Evolutionary conservation across 106 monocot genomes (phyloP).

Genomic region (Allium cepa): DNA sequence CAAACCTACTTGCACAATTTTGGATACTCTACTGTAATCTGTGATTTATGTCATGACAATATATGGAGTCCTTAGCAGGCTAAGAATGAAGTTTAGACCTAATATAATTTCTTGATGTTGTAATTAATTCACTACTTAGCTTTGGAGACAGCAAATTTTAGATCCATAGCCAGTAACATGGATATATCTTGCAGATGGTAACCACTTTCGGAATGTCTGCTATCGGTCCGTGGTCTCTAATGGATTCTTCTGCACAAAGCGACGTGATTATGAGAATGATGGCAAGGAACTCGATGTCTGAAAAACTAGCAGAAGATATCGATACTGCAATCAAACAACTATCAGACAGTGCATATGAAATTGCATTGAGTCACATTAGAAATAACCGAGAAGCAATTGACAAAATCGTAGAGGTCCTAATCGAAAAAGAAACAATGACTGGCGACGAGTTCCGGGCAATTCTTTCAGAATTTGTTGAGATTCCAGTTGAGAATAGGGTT

Average conservation of each 20-base stretch:
- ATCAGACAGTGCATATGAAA: slow-evolving; percentile 79
- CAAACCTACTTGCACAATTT: too few relatives aligned
- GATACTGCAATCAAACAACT: slow-evolving; percentile 73
- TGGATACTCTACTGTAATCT: too few relatives aligned
- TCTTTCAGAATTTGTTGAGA: slow-evolving; percentile 85
- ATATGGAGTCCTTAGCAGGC: too few relatives aligned
- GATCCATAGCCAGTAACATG: too few relatives aligned
- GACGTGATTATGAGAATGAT: slow-evolving; percentile 99
- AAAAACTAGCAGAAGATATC: slow-evolving; percentile 92
- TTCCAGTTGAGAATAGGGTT: slow-evolving; percentile 76
- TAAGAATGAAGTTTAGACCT: too few relatives aligned
- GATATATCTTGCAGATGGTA: slow-evolving; percentile 61
- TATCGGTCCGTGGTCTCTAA: slow-evolving; percentile 92
- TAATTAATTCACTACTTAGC: too few relatives aligned
- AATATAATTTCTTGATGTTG: too few relatives aligned
- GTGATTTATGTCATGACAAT: too few relatives aligned
- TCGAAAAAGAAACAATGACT: slow-evolving; percentile 83
- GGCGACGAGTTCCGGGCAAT: slow-evolving; percentile 93
- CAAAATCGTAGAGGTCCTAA: slow-evolving; percentile 84
- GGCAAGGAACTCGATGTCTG: slow-evolving; percentile 97
- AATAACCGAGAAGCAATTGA: slow-evolving; percentile 96
- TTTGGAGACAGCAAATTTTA: too few relatives aligned
- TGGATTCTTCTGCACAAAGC: slow-evolving; percentile 67
- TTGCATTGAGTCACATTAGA: slow-evolving; percentile 72
- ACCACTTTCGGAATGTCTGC: slow-evolving; percentile 93